phyloP scores from a whole-genome alignment of 352 stramenopile species.

The Phytophthora melonis region DNA sequence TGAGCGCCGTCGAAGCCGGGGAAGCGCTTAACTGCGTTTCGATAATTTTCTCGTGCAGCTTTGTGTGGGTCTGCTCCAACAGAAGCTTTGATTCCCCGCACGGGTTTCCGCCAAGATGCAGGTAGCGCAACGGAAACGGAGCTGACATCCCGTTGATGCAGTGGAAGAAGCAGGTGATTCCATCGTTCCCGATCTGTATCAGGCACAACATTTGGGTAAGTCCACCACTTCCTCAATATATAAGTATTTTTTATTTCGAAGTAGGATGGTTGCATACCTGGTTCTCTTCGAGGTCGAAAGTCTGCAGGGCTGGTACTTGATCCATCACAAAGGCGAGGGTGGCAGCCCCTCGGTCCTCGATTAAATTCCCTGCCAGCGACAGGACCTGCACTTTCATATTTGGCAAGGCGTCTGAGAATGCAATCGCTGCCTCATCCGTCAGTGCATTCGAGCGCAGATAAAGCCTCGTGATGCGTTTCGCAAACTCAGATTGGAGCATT shows the following conservation, averaged over 20 bases:
- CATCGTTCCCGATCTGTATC: slow-evolving; percentile 49
- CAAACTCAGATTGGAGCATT: slow-evolving; percentile 26
- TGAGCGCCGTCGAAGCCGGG: slow-evolving; percentile 7
- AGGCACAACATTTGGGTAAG: neutral
- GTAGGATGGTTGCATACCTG: slow-evolving; percentile 29
- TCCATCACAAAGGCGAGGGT: slow-evolving; percentile 62
- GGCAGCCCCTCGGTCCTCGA: slow-evolving; percentile 49
- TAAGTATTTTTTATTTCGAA: neutral
- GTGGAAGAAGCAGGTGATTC: slow-evolving; percentile 48
- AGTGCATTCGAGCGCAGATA: slow-evolving; percentile 61
- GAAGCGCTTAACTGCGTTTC: slow-evolving; percentile 39
- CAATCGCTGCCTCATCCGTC: slow-evolving; percentile 33
- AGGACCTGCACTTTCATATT: slow-evolving; percentile 41
- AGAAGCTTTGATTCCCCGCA: neutral
- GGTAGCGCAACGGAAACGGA: slow-evolving; percentile 49
- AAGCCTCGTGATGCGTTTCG: slow-evolving; percentile 39
- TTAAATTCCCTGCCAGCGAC: slow-evolving; percentile 53
- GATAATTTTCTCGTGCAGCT: slow-evolving; percentile 58
- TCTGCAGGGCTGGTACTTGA: slow-evolving; percentile 40
- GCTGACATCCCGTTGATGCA: slow-evolving; percentile 38
- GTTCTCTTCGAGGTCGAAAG: slow-evolving; percentile 63
- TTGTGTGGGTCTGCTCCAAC: slow-evolving; percentile 35
- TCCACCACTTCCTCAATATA: neutral
- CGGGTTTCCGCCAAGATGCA: slow-evolving; percentile 48
- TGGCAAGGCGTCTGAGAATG: slow-evolving; percentile 33